A percentile compares a stretch with the other conserved stretches of the same genome.
These are phyloP conservation scores for Tylopilus rubrobrunneus DNA, from an alignment of 768 basidiomycete species.

Conservation along the genomic window DNA sequence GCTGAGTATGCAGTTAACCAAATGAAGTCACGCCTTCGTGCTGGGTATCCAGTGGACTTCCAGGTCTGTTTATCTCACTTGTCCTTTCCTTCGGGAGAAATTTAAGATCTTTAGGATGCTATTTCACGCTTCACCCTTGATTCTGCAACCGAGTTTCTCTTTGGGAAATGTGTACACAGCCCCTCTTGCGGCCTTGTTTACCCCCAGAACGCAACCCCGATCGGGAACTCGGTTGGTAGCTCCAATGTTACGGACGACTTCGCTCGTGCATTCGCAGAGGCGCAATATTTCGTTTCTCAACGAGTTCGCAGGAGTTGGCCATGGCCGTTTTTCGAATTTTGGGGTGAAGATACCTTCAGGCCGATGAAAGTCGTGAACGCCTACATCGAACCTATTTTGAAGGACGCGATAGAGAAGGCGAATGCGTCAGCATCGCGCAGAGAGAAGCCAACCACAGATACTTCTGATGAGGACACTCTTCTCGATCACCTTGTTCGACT, in stretches of 20 bases:
- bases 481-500: conserved; percentile 53
- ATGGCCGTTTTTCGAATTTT: conserved; percentile 54
- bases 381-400: conserved; percentile 36
- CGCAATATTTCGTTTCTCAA: conserved; percentile 40
- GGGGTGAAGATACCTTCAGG: neutral
- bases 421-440: conserved; percentile 13
- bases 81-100: neutral
- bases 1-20: too few relatives aligned
- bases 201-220: conserved; percentile 37
- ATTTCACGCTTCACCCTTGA: conserved; percentile 65
- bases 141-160: conserved; percentile 63
- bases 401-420: conserved; percentile 44
- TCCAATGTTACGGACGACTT: conserved; percentile 41
- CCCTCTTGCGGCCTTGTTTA: conserved; percentile 51
- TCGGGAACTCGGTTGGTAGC: conserved; percentile 16
- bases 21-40: conserved; percentile 41
- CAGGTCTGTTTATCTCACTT: conserved; percentile 33
- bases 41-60: conserved; percentile 55
- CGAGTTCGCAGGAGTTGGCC: conserved; percentile 44
- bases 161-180: conserved; percentile 54
- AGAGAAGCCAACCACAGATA: conserved; percentile 29
- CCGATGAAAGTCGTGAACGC: conserved; percentile 5
- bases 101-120: conserved; percentile 38
- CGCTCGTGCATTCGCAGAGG: conserved; percentile 44
- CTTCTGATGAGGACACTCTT: conserved; percentile 42